phyloP scores from a whole-genome alignment of 805 yeast genomes.

The Metschnikowia kofuensis region DNA sequence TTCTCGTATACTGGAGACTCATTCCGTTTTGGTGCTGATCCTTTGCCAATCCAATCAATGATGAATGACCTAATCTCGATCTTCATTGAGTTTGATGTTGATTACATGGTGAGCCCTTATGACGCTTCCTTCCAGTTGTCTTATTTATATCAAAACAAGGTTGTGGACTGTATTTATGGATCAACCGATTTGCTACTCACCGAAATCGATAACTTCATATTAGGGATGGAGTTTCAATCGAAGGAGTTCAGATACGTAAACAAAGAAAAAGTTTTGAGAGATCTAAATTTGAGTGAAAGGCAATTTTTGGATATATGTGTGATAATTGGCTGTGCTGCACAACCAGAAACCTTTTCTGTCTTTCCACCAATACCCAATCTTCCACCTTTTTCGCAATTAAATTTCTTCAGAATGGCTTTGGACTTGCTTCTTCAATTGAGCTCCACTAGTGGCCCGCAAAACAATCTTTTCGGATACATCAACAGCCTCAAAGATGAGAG shows the following conservation, averaged over 20 bases:
- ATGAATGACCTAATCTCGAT: slow-evolving; percentile 54
- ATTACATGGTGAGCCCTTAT: slow-evolving; percentile 79
- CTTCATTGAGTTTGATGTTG: slow-evolving; percentile 54
- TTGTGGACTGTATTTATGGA: slow-evolving; percentile 77
- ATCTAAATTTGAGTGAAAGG: slow-evolving; percentile 56
- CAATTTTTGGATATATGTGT: slow-evolving; percentile 75
- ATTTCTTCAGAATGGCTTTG: slow-evolving; percentile 39
- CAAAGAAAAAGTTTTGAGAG: slow-evolving; percentile 53
- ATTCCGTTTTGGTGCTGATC: slow-evolving; percentile 52
- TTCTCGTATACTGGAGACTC: slow-evolving; percentile 35
- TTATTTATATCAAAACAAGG: slow-evolving; percentile 54
- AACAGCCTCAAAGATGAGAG: slow-evolving; percentile 45
- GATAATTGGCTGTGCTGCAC: slow-evolving; percentile 75
- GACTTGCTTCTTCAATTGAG: slow-evolving; percentile 37
- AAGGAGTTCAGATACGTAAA: slow-evolving; percentile 69
- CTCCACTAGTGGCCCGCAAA: slow-evolving; percentile 24
- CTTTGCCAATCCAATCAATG: slow-evolving; percentile 49
- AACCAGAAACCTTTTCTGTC: slow-evolving; percentile 57
- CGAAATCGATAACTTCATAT: slow-evolving; percentile 64
- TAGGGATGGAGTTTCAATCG: slow-evolving; percentile 64
- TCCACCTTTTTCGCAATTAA: slow-evolving; percentile 39
- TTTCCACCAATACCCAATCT: slow-evolving; percentile 45
- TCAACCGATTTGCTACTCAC: slow-evolving; percentile 75
- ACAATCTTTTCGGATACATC: slow-evolving; percentile 44
- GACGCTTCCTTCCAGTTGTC: slow-evolving; percentile 77